These are phyloP conservation scores for Durio zibethinus DNA, from an alignment of 345 rosid genomes.

Conservation along the genomic window DNA sequence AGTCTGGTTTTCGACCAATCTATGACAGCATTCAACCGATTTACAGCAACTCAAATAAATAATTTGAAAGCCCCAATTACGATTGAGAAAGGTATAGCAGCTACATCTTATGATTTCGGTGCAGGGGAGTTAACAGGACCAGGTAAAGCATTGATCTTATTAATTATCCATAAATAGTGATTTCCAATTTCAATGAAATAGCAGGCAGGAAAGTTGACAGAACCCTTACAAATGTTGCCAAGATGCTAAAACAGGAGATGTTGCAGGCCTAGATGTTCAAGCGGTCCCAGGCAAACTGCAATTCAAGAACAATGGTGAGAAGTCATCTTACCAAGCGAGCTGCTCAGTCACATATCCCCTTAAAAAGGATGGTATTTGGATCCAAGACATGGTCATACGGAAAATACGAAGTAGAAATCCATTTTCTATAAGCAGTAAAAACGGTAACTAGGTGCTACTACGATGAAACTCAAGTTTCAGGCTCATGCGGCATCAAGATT, in stretches of 20 bases:
- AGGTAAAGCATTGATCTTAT: constrained; percentile 42
- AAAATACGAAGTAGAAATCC: constrained; percentile 54
- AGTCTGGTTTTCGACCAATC: neutral
- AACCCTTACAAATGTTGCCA: constrained; percentile 63
- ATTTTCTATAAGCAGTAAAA: constrained; percentile 41
- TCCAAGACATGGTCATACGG: constrained; percentile 60
- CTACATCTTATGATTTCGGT: constrained; percentile 63
- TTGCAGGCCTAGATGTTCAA: constrained; percentile 30
- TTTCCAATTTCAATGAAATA: constrained; percentile 39
- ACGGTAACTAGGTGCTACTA: neutral
- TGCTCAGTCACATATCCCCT: constrained; percentile 31
- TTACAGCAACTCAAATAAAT: constrained; percentile 57
- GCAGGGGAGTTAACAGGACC: constrained; percentile 65
- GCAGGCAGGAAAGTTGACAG: constrained; percentile 39
- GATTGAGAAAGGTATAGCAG: constrained; percentile 50
- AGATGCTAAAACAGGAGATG: constrained; percentile 41
- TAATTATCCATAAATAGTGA: constrained; percentile 75
- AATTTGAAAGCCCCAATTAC: constrained; percentile 50
- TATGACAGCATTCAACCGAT: neutral
- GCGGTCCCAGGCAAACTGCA: constrained; percentile 47
- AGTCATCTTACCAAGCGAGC: constrained; percentile 40
- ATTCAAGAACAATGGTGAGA: constrained; percentile 44
- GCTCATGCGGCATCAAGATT: no score
- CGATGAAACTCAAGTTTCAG: no score
- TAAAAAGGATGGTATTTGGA: constrained; percentile 52